Percentiles rank a stretch among this genome's conserved stretches.
Evolutionary conservation across 257 asterid genomes (phyloP).

Genomic region (Petunia axillaris): DNA sequence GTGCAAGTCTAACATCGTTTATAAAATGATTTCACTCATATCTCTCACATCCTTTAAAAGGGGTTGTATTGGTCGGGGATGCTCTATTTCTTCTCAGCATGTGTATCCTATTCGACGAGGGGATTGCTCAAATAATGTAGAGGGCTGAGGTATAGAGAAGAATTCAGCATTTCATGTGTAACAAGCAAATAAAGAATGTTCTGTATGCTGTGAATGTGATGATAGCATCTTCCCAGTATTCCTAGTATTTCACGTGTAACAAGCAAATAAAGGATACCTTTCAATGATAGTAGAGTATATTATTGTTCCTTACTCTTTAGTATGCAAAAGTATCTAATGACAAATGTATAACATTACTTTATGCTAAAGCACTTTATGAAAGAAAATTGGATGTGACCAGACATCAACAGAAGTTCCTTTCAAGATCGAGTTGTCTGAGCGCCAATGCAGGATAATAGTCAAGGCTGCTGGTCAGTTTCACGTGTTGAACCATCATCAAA

Average conservation of each 20-base stretch:
- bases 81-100: no score
- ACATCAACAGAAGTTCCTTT: background rate
- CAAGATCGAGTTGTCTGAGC: background rate
- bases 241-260: background rate
- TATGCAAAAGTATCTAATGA: background rate
- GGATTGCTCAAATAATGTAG: background rate
- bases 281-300: background rate
- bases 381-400: background rate
- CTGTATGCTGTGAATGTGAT: no score
- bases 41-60: no score
- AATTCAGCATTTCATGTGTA: background rate
- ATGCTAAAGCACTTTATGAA: no score
- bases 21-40: no score
- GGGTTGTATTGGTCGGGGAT: no score
- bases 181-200: background rate
- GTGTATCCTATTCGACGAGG: no score
- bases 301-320: background rate
- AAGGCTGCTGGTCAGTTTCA: background rate
- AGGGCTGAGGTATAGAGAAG: background rate
- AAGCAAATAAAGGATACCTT: background rate
- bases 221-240: background rate
- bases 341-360: background rate
- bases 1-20: background rate
- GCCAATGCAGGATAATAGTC: background rate
- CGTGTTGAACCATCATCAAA: background rate